phyloP scores from a whole-genome alignment of 495 filamentous ascomycete genomes.

The Podospora didyma region DNA sequence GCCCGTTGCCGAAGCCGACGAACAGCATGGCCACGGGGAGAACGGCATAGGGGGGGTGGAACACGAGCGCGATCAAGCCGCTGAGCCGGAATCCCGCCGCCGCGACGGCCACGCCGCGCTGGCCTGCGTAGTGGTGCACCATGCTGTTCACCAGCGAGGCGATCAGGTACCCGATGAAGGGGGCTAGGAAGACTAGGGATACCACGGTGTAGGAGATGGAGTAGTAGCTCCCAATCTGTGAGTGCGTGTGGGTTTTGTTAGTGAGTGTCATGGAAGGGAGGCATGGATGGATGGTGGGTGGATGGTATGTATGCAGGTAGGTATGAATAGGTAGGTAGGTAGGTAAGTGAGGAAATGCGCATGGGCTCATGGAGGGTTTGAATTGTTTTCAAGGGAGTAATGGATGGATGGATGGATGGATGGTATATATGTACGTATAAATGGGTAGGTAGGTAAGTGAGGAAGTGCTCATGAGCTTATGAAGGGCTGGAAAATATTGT shows the following conservation, averaged over 20 bases:
- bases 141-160: slow-evolving; percentile 68
- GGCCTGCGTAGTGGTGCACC: slow-evolving; percentile 57
- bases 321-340: not conserved
- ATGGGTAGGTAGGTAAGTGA: not conserved
- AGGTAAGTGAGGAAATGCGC: not conserved
- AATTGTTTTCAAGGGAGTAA: too few species aligned
- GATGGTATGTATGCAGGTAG: too few species aligned
- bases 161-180: slow-evolving; percentile 75
- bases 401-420: not conserved
- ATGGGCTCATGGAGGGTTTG: too few species aligned
- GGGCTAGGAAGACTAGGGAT: slow-evolving; percentile 76
- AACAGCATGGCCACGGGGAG: slow-evolving; percentile 69
- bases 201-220: slow-evolving; percentile 70
- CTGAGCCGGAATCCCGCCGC: slow-evolving; percentile 61
- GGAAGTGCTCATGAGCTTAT: not conserved
- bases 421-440: too few species aligned
- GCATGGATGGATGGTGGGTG: not conserved
- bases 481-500: not conserved
- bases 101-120: slow-evolving; percentile 69
- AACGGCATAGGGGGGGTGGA: slow-evolving; percentile 71
- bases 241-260: not conserved
- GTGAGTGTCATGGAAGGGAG: too few species aligned
- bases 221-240: slow-evolving; percentile 61
- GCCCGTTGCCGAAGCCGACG: slow-evolving; percentile 67
- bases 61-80: slow-evolving; percentile 64